Percentiles rank a stretch among this genome's conserved stretches.
Conservation (phyloP, 108 stramenopile species). For the Mayamaea pseudoterrestris region DNA sequence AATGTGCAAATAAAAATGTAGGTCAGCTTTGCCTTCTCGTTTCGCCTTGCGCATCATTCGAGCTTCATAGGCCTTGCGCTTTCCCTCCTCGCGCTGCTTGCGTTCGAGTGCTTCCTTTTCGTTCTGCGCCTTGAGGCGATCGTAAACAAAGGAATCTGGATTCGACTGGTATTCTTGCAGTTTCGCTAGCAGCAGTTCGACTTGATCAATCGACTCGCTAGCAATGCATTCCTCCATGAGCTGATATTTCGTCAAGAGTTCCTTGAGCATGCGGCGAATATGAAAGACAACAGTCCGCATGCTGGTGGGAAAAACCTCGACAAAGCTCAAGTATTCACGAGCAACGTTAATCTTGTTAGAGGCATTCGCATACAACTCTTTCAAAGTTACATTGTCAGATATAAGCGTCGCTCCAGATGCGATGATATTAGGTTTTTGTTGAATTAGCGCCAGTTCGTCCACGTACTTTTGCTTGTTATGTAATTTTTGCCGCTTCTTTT, state of each 20-base stretch:
- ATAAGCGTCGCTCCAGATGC: not conserved
- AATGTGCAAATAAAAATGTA: conserved; percentile 63
- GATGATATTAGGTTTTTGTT: not conserved
- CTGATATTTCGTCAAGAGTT: conserved; percentile 56
- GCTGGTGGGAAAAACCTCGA: conserved; percentile 50
- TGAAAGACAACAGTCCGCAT: conserved; percentile 82
- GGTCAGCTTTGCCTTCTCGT: conserved; percentile 68
- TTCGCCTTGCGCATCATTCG: conserved; percentile 93
- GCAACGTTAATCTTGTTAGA: conserved; percentile 30
- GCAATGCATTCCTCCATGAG: conserved; percentile 79
- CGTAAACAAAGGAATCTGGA: conserved; percentile 60
- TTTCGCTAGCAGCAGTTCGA: not conserved
- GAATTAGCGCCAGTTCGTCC: not conserved
- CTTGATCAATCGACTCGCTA: conserved; percentile 34
- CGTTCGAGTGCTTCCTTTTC: conserved; percentile 58
- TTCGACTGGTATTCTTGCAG: conserved; percentile 34
- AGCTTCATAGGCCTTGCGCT: conserved; percentile 78
- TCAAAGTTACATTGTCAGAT: conserved; percentile 9
- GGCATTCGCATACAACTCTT: conserved; percentile 30
- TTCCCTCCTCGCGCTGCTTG: conserved; percentile 65
- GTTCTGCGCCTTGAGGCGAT: conserved; percentile 49
- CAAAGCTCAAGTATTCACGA: conserved; percentile 66
- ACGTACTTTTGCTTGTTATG: conserved; percentile 17
- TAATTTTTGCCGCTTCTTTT: conserved; percentile 42
- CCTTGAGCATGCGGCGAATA: conserved; percentile 69